These are phyloP conservation scores for Amanita molliuscula DNA, from an alignment of 768 basidiomycete genomes.

Conservation along the genomic window DNA sequence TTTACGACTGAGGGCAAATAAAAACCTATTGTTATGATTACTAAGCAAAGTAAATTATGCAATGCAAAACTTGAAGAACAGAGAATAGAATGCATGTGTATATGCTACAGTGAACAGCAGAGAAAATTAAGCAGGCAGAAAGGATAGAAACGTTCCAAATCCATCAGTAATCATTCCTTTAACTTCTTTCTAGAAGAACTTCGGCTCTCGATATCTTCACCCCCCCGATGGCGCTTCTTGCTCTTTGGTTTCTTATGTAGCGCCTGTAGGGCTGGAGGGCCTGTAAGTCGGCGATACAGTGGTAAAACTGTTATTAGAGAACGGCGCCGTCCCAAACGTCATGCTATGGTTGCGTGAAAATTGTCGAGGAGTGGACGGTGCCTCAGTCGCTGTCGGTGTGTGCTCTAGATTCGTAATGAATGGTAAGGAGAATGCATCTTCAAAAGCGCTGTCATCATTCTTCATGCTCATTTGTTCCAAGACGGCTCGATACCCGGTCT, in stretches of 20 bases:
- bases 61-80: neutral
- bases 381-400: slow-evolving; percentile 26
- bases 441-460: slow-evolving; percentile 7
- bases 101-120: neutral
- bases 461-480: slow-evolving; percentile 19
- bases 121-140: neutral
- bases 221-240: slow-evolving; percentile 6
- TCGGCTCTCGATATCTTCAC: neutral
- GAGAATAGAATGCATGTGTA: neutral
- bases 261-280: slow-evolving; percentile 20
- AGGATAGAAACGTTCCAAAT: neutral
- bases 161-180: neutral
- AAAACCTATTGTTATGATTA: too few species aligned
- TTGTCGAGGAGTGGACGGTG: slow-evolving; percentile 25
- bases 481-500: slow-evolving; percentile 51
- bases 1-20: too few species aligned
- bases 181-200: slow-evolving; percentile 8
- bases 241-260: slow-evolving; percentile 2
- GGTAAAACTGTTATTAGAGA: slow-evolving; percentile 35
- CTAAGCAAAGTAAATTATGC: neutral
- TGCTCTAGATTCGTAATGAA: slow-evolving; percentile 3
- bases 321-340: slow-evolving; percentile 13
- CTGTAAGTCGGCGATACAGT: slow-evolving; percentile 29
- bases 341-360: slow-evolving; percentile 13
- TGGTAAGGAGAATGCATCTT: neutral